phyloP scores from a whole-genome alignment of 164 flowering plant genomes.

The Kalanchoe fedtschenkoi region DNA sequence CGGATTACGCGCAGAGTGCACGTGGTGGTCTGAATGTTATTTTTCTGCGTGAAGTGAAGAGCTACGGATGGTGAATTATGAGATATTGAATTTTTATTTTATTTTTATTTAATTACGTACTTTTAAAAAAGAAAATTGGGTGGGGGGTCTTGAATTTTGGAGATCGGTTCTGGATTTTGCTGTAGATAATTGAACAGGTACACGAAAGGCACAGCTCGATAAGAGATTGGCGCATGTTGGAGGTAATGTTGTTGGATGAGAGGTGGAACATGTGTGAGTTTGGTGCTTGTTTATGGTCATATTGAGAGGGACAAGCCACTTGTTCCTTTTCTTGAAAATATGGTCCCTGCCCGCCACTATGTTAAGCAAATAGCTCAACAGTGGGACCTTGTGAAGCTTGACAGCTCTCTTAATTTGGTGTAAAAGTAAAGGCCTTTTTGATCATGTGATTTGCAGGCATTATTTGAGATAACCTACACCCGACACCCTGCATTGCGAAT shows the following conservation, averaged over 20 bases:
- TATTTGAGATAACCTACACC: neutral
- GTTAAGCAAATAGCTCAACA: constrained; percentile 14
- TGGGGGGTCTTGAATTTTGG: neutral
- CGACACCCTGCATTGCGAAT: constrained; percentile 11
- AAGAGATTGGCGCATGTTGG: neutral
- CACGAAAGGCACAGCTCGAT: neutral
- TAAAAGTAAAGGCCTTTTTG: constrained; percentile 14
- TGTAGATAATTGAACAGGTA: neutral
- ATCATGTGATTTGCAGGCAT: constrained; percentile 16
- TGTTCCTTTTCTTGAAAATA: constrained; percentile 9
- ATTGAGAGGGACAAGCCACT: neutral
- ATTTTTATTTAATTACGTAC: no score
- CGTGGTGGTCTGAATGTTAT: neutral
- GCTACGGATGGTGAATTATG: no score
- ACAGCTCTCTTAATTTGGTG: constrained; percentile 12
- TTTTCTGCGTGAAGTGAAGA: neutral
- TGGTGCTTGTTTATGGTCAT: constrained; percentile 4
- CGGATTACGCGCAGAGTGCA: neutral
- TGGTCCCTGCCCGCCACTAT: constrained; percentile 31
- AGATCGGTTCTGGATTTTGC: neutral
- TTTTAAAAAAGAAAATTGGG: no score
- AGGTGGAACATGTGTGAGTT: neutral
- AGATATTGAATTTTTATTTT: no score
- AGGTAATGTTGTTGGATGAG: no score
- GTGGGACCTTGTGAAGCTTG: constrained; percentile 38